phyloP scores from a whole-genome alignment of 176 grass and related monocot species.

The Tuctoria greenei region DNA sequence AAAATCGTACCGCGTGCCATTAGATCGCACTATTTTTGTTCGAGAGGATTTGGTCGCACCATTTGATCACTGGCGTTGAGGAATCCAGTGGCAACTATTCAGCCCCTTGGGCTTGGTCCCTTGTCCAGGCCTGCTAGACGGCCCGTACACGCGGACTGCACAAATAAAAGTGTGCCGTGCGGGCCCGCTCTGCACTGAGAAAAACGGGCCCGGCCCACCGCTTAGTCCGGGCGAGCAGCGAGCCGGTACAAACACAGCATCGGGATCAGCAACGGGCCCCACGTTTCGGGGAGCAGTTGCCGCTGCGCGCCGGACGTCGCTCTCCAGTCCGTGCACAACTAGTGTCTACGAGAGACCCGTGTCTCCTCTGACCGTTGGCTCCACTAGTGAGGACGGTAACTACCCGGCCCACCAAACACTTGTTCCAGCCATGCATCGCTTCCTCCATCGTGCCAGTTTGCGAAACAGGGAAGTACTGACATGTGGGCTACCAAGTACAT shows the following conservation, averaged over 20 bases:
- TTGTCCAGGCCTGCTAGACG: neutral
- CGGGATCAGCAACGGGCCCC: neutral
- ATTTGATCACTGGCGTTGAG: no score
- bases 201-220: neutral
- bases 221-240: neutral
- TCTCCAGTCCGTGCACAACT: neutral
- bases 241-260: neutral
- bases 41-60: no score
- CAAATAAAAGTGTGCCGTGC: neutral
- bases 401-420: neutral
- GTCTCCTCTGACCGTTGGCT: fast-evolving
- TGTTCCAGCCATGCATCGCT: neutral
- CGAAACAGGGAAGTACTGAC: neutral
- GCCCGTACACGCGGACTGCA: slow-evolving; percentile 7
- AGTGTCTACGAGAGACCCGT: neutral
- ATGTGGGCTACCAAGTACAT: neutral
- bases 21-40: no score
- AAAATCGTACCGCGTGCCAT: neutral
- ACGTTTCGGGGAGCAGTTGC: slow-evolving; percentile 18
- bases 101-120: no score
- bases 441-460: neutral
- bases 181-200: neutral
- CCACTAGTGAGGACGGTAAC: neutral
- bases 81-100: no score
- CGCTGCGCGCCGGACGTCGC: slow-evolving; percentile 13